Percentiles rank a stretch among this genome's conserved stretches.
These are phyloP conservation scores for Sequoia sempervirens DNA, from an alignment of 75 land plant genomes.

Conservation along the genomic window DNA sequence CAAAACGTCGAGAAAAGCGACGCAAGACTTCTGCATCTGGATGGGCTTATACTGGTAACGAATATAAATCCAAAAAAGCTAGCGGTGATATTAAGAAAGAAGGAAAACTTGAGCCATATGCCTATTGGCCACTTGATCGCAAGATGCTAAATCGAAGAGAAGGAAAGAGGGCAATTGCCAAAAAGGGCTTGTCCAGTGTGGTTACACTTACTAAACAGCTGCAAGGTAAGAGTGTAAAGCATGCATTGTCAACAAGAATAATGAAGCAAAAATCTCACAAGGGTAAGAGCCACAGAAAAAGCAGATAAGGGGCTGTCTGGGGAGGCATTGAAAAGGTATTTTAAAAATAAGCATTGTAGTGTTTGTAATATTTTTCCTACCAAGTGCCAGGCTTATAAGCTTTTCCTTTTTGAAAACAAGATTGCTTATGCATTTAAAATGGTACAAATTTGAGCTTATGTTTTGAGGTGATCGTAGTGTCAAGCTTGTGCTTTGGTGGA, in stretches of 20 bases:
- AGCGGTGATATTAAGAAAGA: slow-evolving; percentile 85
- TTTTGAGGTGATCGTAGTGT: not conserved
- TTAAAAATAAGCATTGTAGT: not conserved
- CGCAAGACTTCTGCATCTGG: slow-evolving; percentile 53
- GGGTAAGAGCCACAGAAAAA: slow-evolving; percentile 29
- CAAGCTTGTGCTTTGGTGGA: not conserved
- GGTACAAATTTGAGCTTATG: not conserved
- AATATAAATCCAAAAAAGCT: slow-evolving; percentile 84
- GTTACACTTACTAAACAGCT: slow-evolving; percentile 63
- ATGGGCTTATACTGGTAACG: slow-evolving; percentile 85
- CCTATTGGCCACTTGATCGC: slow-evolving; percentile 98
- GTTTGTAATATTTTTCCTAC: not conserved
- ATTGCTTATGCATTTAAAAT: not conserved
- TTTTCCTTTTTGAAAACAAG: not conserved
- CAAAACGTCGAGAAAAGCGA: slow-evolving; percentile 24
- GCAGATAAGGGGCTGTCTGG: not conserved
- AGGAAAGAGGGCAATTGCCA: slow-evolving; percentile 77
- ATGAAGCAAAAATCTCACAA: slow-evolving; percentile 42
- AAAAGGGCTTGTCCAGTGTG: slow-evolving; percentile 88
- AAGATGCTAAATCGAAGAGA: slow-evolving; percentile 86
- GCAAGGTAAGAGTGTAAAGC: slow-evolving; percentile 71
- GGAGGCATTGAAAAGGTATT: not conserved
- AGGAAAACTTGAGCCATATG: slow-evolving; percentile 97
- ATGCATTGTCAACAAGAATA: slow-evolving; percentile 46
- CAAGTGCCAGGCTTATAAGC: not conserved